Conservation (phyloP, 148 eudicot species). For the Diospyros lotus region DNA sequence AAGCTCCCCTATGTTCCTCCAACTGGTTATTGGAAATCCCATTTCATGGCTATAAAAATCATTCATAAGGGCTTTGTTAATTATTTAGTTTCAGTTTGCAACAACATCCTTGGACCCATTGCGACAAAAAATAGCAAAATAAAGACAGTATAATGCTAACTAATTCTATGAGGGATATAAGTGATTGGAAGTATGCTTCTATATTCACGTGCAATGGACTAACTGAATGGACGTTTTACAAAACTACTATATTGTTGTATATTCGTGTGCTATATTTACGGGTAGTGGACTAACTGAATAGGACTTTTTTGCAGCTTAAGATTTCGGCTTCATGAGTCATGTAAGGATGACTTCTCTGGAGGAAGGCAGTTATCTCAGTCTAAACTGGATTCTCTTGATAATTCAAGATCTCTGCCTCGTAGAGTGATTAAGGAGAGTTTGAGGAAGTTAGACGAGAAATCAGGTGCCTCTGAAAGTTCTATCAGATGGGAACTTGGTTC, state of each 20-base stretch:
- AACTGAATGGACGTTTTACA: background rate
- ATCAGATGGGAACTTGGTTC: conserved; percentile 99
- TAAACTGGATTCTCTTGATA: conserved; percentile 37
- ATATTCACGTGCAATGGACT: background rate
- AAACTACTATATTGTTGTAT: background rate
- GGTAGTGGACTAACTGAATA: conserved; percentile 6
- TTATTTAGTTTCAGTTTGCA: conserved; percentile 1
- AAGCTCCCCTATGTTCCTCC: background rate
- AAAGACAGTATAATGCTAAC: background rate
- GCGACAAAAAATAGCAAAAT: background rate
- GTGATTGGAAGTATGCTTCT: background rate
- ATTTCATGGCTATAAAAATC: background rate
- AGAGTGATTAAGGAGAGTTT: conserved; percentile 63
- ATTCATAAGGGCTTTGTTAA: background rate
- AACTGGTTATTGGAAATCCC: background rate
- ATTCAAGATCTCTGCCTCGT: conserved; percentile 38
- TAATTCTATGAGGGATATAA: background rate
- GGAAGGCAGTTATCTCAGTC: conserved; percentile 32
- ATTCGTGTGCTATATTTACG: background rate
- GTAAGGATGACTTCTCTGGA: conserved; percentile 37
- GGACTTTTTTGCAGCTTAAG: conserved; percentile 57
- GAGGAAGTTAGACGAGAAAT: conserved; percentile 45
- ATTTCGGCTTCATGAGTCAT: conserved; percentile 52
- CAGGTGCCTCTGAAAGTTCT: conserved; percentile 29
- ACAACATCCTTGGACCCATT: background rate